Base-by-base conservation (phyloP, 345 rosid species). In the Salix purpurea region DNA sequence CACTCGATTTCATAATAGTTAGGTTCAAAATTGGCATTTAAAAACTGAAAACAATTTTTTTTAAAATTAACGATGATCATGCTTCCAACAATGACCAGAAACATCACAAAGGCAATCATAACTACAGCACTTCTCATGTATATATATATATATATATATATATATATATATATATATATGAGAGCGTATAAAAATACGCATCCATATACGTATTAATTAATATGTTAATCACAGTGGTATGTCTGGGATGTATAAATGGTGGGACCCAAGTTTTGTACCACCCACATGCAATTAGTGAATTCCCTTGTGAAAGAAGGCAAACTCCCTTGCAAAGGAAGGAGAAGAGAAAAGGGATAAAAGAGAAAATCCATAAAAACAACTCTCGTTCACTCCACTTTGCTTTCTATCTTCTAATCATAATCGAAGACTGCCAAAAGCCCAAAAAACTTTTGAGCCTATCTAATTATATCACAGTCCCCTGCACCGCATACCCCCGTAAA, bases 211-310 rank as follows among this genome's bases (percentile, higher is more conserved):
- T 40, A 39, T 39, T 8, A 39, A 56, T 56, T 2, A 23, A 58
- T 9, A 58, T 23, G 24, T 58, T 58, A 24, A 58, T 23, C 6
- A n/a, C 3, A 10, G 24, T 24, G 64, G n/a, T 54, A 18, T 6
- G 44, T 10, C 14, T 11, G 0, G 60, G 26, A 65, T 52, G 58
- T 28, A 70, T 50, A 42, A 4, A 39, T 72, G 28, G 72, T 65
- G 70, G 81, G 82, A 66, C 74, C 78, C 39, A 52, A 14, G 42
- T 16, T 69, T 72, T 76, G 85, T 80, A 78, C 80, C 69, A 48
- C 72, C 60, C 87, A 85, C 85, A 73, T 84, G 89, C 76, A 61
- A 76, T 0, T 0, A 23, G 11, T n/a, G 67, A 68, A 70, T 73
- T 76, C 79, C 83, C 74, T 67, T 70, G 19, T 24, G 60, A 32